Evolutionary conservation across 768 basidiomycete species (phyloP).

Genomic region (Clavulina sp.): DNA sequence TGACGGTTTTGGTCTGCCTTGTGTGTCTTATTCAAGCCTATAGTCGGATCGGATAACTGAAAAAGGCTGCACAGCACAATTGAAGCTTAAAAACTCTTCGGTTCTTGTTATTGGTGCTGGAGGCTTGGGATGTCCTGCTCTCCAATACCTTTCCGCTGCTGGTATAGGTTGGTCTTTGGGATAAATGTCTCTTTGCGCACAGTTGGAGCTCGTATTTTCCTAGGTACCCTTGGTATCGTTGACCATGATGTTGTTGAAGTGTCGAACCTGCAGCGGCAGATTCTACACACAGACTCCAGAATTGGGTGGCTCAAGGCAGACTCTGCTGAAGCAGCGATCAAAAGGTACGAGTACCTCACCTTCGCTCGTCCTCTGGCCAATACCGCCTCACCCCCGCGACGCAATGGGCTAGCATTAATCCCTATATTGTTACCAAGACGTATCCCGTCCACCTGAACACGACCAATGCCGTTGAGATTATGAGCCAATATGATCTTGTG

Average conservation of each 20-base stretch:
- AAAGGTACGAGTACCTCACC: constrained; percentile 28
- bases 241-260: constrained; percentile 79
- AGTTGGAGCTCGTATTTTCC: neutral
- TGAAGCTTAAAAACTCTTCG: constrained; percentile 56
- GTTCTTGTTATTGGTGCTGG: constrained; percentile 88
- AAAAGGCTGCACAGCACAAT: constrained; percentile 39
- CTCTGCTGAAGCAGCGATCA: constrained; percentile 57
- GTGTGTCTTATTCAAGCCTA: constrained; percentile 24
- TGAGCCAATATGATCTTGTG: constrained; percentile 46
- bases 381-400: neutral
- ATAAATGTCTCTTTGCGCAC: neutral
- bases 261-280: constrained; percentile 84
- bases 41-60: neutral
- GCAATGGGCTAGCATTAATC: constrained; percentile 43
- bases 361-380: neutral
- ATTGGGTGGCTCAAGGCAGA: constrained; percentile 67
- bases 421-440: constrained; percentile 40
- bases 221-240: constrained; percentile 70
- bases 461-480: constrained; percentile 37
- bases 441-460: constrained; percentile 36
- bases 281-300: constrained; percentile 59
- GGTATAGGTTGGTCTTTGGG: constrained; percentile 53
- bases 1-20: constrained; percentile 70
- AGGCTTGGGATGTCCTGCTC: constrained; percentile 86
- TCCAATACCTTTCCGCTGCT: constrained; percentile 85